Evolutionary conservation across 352 stramenopile species (phyloP), one percentile per base, ranked within the genome.

Genomic region (Discostella stelligera): DNA sequence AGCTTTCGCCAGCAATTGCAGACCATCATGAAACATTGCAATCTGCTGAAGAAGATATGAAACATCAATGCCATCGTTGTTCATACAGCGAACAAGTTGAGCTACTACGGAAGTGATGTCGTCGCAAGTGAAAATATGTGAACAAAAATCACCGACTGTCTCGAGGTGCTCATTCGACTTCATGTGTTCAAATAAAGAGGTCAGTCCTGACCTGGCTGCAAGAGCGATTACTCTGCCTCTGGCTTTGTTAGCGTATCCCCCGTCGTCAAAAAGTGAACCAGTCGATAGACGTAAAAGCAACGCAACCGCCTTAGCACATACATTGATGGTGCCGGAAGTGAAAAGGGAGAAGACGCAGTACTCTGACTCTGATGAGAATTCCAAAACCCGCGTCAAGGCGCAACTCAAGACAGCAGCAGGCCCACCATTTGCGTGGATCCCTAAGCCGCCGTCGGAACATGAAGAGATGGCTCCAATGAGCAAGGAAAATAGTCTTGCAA

Each of bases 391-490:
- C 37, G 75, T 65, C 50, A 83, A 63, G 14, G 66, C 77, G 46
- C 66, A 84, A 52, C 71, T 84, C 65, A 84, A 49, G 66, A 84
- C 27, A 25, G 66, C 66, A 21, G 52, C 52, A 60, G 64, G 13
- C 46, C 61, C 71, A 44, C 77, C 48, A 68, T 65, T 73, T 0
- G 18, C 16, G 25, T 23, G 50, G 11, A 64, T 58, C 1, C 44
- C 74, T 13, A 46, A 30, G 58, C 55, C 60, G 54, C 41, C 62
- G 44, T 76, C 44, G 25, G 56, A 59, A 55, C 69, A 84, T 30
- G 79, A 80, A 44, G 70, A 76, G 59, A 86, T 86, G n/a, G 79
- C 64, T 32, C 60, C 69, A 41, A 67, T 39, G 32, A 83, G 30
- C 16, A 83, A 44, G 8, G 62, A 56, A 65, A 65, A 81, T 41